Evolutionary conservation across 306 rosid genomes (phyloP), one percentile per base, ranked within the genome.

Genomic region (Oemleria cerasiformis): DNA sequence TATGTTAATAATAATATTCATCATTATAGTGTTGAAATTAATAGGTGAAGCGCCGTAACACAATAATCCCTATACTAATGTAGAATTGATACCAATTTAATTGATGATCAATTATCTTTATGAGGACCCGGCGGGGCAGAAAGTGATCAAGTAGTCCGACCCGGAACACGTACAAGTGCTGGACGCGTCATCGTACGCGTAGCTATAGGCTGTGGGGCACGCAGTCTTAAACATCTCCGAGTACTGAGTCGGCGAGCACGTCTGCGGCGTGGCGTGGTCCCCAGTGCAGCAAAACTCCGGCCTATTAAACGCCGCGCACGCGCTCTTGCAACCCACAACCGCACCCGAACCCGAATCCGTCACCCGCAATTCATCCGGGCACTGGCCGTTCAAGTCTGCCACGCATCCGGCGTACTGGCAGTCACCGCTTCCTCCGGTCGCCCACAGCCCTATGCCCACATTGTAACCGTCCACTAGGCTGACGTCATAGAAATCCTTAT

Each of bases 381-480:
- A 93, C 68, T 11, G 36, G 0, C 65, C 65, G 55, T 91, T 91
- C 49, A 93, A 66, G 73, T 93, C 97, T 9, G 87, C 17, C 2
- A 84, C 82, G 38, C 98, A 93, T 1, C 98, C 98, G 0, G 98
- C 96, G 75, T 86, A 76, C 81, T 89, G 94, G 51, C 98, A 94
- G 64, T 91, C 95, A 12, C 98, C 98, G 54, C 68, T 79, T 34
- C 97, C 97, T 0, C 91, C 87, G 65, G 68, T 80, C 1, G 98
- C 92, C 77, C 57, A 41, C 38, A 94, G 86, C 0, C 97, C 90
- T 82, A 94, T 77, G 0, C 87, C 92, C 21, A 89, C 92, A 5
- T 94, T 94, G 90, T 91, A 94, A 44, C 98, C 98, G 80, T 90
- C 97, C 16, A 92, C 97, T 1, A 90, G 85, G 59, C 97, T 92